Base-by-base conservation (phyloP, 257 asterid genomes). In the Rhazya stricta region DNA sequence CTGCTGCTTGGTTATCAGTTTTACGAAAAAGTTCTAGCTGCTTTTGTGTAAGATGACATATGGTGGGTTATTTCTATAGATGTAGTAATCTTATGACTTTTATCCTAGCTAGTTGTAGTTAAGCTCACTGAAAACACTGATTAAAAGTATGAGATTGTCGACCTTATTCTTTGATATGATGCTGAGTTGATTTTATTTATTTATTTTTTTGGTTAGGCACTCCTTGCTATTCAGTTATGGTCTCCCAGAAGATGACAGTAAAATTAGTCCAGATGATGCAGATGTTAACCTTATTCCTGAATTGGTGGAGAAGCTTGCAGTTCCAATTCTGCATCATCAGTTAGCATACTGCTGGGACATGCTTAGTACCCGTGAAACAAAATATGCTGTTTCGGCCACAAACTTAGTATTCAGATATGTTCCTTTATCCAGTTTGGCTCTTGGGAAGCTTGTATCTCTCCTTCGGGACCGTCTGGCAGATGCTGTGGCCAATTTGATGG, bases 201-300 rank as follows among this genome's bases (percentile, higher is more conserved):
- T 45, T 71, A 34, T 65, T 30, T 15, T 72, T 37, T 76, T 67
- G 80, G 84, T 65, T 86, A 94, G 99, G 99, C 96, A 92, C 81
- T 78, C 87, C 18, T 79, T 93, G 86, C 89, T 95, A 72, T 91
- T 87, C 80, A 83, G 73, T 81, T 95, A 92, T 81, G 96, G 99
- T 43, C 80, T 86, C 57, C 84, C 84, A 29, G 93, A 90, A 78
- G 91, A 82, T 80, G 91, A 82, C 73, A 83, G 71, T 36, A 81
- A 78, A 69, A 78, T 71, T 72, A 81, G 76, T 42, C 82, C 75
- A 66, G 89, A 74, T 63, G 95, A 88, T 39, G 84, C 86, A 29
- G 99, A 95, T 86, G 89, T 91, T 72, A 88, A 95, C 81, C 94
- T 95, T 65, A 79, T 92, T 73, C 99, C 97, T 37, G 83, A 83